Conservation (phyloP, 768 basidiomycete species). For the Tricholoma furcatifolium region DNA sequence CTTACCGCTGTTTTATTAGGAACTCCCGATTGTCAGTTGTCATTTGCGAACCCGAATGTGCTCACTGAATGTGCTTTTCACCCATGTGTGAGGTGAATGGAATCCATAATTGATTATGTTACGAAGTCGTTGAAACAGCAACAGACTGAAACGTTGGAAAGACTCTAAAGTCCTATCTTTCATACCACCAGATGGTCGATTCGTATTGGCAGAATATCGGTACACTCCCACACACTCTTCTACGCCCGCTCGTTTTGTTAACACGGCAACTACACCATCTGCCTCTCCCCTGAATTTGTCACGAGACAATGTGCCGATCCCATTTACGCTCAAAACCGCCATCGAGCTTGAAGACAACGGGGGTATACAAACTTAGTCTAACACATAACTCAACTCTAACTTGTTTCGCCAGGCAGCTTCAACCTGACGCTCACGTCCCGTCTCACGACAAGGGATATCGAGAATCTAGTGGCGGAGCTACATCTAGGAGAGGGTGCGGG, state of each 20-base stretch:
- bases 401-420: slow-evolving; percentile 47
- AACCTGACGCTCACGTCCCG: slow-evolving; percentile 64
- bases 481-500: slow-evolving; percentile 74
- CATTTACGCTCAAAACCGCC: slow-evolving; percentile 49
- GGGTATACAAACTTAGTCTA: slow-evolving; percentile 27
- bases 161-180: slow-evolving; percentile 81
- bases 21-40: slow-evolving; percentile 83
- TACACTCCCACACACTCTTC: slow-evolving; percentile 45
- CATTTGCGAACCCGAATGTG: slow-evolving; percentile 71
- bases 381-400: slow-evolving; percentile 1
- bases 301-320: slow-evolving; percentile 49
- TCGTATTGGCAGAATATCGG: slow-evolving; percentile 82
- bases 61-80: slow-evolving; percentile 86
- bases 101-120: not conserved
- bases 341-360: slow-evolving; percentile 42
- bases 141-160: slow-evolving; percentile 76
- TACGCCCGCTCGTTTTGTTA: slow-evolving; percentile 24
- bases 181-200: slow-evolving; percentile 90
- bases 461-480: slow-evolving; percentile 69
- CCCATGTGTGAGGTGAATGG: slow-evolving; percentile 80
- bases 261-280: slow-evolving; percentile 19
- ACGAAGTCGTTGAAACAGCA: slow-evolving; percentile 4
- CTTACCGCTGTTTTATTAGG: slow-evolving; percentile 40
- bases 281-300: slow-evolving; percentile 19
- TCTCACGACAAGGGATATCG: slow-evolving; percentile 61